Evolutionary conservation across 2,329 filamentous ascomycete species (phyloP).

Genomic region (Coleophoma crateriformis): DNA sequence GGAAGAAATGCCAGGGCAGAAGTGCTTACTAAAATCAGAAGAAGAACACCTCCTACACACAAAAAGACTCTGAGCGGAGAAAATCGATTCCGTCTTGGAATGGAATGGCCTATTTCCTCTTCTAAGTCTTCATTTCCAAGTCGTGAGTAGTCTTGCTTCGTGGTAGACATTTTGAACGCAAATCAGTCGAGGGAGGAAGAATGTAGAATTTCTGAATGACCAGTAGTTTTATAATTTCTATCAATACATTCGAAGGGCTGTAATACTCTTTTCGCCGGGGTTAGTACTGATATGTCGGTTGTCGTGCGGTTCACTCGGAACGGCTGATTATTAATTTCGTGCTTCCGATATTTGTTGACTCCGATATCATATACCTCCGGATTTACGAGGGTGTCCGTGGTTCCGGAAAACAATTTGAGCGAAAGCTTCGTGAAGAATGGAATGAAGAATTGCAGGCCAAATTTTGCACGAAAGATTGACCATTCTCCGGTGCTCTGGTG

Average conservation of each 20-base stretch:
- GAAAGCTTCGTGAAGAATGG: too few species aligned
- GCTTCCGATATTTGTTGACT: not conserved
- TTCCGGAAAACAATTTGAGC: not conserved
- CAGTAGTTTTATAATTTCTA: not conserved
- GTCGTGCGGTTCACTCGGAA: not conserved
- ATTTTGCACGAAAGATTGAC: too few species aligned
- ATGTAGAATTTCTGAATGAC: not conserved
- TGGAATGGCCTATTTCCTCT: not conserved
- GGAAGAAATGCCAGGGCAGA: not conserved
- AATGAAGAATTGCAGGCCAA: too few species aligned
- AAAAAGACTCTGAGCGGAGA: not conserved
- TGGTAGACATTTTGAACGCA: not conserved
- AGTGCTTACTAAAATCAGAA: not conserved
- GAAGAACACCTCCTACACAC: not conserved
- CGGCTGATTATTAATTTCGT: not conserved
- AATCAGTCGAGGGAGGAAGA: not conserved
- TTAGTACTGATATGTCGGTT: not conserved
- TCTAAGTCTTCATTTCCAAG: not conserved
- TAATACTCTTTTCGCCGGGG: not conserved
- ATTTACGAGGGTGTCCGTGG: not conserved
- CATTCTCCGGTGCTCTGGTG: too few species aligned
- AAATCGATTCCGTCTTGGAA: not conserved
- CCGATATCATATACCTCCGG: not conserved
- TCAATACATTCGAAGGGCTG: not conserved
- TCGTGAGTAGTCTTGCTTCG: not conserved